A percentile compares a stretch with the other conserved stretches of the same genome.
phyloP scores from a whole-genome alignment of 2,329 filamentous ascomycete species.

The Nigrospora osmanthi region DNA sequence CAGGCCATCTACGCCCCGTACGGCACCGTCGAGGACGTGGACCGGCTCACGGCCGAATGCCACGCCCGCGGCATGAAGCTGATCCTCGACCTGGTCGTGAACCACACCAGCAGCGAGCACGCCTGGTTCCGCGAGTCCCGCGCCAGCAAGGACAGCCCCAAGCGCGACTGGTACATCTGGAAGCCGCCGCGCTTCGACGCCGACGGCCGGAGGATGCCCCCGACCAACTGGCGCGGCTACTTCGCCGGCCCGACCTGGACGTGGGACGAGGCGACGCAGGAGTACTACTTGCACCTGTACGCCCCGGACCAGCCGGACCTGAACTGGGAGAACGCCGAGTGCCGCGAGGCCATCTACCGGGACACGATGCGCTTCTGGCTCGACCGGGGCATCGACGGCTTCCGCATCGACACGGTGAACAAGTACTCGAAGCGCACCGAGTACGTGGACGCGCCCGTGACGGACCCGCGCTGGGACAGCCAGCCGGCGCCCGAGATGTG shows the following conservation, averaged over 20 bases:
- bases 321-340: conserved; percentile 65
- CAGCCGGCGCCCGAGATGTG: conserved; percentile 41
- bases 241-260: conserved; percentile 43
- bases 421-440: conserved; percentile 55
- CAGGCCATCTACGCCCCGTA: conserved; percentile 58
- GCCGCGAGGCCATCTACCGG: conserved; percentile 60
- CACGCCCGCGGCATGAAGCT: conserved; percentile 57
- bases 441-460: conserved; percentile 44
- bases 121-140: conserved; percentile 50
- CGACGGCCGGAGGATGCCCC: conserved; percentile 45
- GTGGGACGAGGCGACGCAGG: conserved; percentile 39
- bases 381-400: conserved; percentile 56
- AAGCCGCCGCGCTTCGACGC: conserved; percentile 44
- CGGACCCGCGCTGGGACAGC: conserved; percentile 25
- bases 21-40: conserved; percentile 59
- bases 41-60: conserved; percentile 50
- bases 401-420: conserved; percentile 62
- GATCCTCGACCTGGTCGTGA: conserved; percentile 66
- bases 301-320: conserved; percentile 65
- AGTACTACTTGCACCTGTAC: conserved; percentile 56
- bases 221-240: conserved; percentile 47
- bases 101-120: conserved; percentile 54
- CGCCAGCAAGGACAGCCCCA: conserved; percentile 38
- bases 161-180: conserved; percentile 62
- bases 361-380: conserved; percentile 67